Percentiles rank a stretch among this genome's conserved stretches.
Evolutionary conservation across 352 stramenopile species (phyloP).

Genomic region (Phytophthora multivora): DNA sequence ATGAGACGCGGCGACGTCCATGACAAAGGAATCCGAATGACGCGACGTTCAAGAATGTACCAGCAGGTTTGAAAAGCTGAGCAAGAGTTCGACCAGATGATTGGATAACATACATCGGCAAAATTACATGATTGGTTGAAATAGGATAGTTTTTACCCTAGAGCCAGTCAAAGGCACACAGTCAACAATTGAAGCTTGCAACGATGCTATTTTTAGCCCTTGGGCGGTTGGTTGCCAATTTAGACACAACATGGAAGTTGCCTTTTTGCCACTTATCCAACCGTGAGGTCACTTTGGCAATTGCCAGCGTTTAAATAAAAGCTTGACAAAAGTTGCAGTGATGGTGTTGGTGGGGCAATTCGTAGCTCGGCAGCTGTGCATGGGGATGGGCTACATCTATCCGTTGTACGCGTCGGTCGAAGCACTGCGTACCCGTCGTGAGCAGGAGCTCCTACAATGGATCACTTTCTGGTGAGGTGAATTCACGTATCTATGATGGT

Average conservation of each 20-base stretch:
- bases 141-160: background rate
- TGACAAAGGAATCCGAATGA: background rate
- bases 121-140: conserved; percentile 7
- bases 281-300: too few relatives aligned
- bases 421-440: conserved; percentile 41
- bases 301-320: background rate
- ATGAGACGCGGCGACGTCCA: conserved; percentile 21
- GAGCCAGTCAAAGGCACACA: background rate
- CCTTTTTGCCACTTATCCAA: background rate
- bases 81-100: background rate
- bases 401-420: conserved; percentile 66
- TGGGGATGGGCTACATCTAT: conserved; percentile 66
- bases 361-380: conserved; percentile 49
- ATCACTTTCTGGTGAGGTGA: conserved; percentile 61
- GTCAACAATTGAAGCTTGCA: conserved; percentile 5
- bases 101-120: background rate
- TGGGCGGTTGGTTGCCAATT: too few relatives aligned
- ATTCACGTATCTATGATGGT: background rate
- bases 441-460: conserved; percentile 66
- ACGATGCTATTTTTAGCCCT: too few relatives aligned
- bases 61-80: background rate
- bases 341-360: conserved; percentile 68
- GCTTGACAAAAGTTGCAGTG: background rate
- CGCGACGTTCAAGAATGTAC: conserved; percentile 3
- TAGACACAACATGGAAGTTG: conserved; percentile 8